Evolutionary conservation across 352 stramenopile genomes (phyloP).

Genomic region (Pythium monospermum): DNA sequence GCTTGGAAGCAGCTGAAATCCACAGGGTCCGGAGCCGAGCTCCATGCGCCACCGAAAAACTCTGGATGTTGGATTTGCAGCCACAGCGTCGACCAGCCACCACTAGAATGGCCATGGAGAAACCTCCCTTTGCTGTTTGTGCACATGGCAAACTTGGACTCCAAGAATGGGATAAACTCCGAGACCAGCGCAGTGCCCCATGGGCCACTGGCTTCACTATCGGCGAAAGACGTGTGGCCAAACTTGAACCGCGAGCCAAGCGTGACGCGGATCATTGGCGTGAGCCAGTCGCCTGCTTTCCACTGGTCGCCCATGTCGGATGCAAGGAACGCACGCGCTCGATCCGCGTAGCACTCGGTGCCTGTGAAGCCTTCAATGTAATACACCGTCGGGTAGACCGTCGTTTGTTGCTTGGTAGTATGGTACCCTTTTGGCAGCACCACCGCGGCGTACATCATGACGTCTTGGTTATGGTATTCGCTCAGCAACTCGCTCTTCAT

Average conservation of each 20-base stretch:
- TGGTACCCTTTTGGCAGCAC: constrained; percentile 59
- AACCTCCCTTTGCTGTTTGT: constrained; percentile 35
- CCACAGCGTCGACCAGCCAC: constrained; percentile 67
- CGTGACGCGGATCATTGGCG: constrained; percentile 65
- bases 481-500: constrained; percentile 70
- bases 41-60: constrained; percentile 74
- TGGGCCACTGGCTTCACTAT: constrained; percentile 55
- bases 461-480: constrained; percentile 57
- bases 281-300: constrained; percentile 47
- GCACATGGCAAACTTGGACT: constrained; percentile 42
- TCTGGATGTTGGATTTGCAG: constrained; percentile 67
- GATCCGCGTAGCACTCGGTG: constrained; percentile 53
- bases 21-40: constrained; percentile 62
- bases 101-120: constrained; percentile 69
- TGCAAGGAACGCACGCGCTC: constrained; percentile 51
- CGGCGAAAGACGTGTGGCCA: constrained; percentile 72
- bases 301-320: constrained; percentile 61
- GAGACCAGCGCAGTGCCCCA: constrained; percentile 63
- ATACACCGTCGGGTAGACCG: constrained; percentile 58
- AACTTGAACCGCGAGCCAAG: constrained; percentile 71
- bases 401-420: background rate
- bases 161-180: constrained; percentile 65
- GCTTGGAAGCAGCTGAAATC: constrained; percentile 67
- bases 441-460: constrained; percentile 63
- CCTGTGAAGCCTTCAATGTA: constrained; percentile 78